phyloP scores from a whole-genome alignment of 1,284 basidiomycete species.

The Ustilago crameri region DNA sequence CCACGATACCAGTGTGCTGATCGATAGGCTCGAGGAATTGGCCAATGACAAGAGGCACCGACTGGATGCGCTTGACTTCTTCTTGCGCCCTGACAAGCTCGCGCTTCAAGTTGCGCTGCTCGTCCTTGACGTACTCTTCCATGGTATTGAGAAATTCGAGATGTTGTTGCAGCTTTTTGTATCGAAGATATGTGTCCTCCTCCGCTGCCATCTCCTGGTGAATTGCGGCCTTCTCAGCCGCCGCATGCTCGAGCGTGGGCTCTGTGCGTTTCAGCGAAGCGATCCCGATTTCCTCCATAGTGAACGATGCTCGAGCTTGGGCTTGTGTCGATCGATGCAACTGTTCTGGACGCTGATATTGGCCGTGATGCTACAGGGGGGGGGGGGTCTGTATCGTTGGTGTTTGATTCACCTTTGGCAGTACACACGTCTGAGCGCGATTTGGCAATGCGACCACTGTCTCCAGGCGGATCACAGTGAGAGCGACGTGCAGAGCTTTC shows the following conservation, averaged over 20 bases:
- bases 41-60: conserved; percentile 98
- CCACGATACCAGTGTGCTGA: conserved; percentile 96
- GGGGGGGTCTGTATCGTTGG: background rate
- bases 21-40: conserved; percentile 99
- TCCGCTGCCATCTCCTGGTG: conserved; percentile 59
- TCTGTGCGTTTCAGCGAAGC: conserved; percentile 47
- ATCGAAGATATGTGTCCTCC: conserved; percentile 64
- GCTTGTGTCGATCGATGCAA: background rate
- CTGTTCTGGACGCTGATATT: background rate
- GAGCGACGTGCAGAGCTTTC: too few relatives aligned
- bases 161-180: conserved; percentile 68
- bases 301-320: background rate
- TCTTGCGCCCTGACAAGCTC: conserved; percentile 98
- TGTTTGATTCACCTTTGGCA: background rate
- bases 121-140: conserved; percentile 92
- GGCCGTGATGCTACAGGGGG: background rate
- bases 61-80: conserved; percentile 99
- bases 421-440: too few relatives aligned
- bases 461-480: too few relatives aligned
- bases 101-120: conserved; percentile 96
- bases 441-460: too few relatives aligned
- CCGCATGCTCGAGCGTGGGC: conserved; percentile 58
- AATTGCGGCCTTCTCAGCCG: conserved; percentile 58
- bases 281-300: conserved; percentile 67
- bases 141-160: conserved; percentile 68